Evolutionary conservation across 2,329 filamentous ascomycete species (phyloP), one percentile per base, ranked within the genome.

Genomic region (Rasamsonia emersonii): DNA sequence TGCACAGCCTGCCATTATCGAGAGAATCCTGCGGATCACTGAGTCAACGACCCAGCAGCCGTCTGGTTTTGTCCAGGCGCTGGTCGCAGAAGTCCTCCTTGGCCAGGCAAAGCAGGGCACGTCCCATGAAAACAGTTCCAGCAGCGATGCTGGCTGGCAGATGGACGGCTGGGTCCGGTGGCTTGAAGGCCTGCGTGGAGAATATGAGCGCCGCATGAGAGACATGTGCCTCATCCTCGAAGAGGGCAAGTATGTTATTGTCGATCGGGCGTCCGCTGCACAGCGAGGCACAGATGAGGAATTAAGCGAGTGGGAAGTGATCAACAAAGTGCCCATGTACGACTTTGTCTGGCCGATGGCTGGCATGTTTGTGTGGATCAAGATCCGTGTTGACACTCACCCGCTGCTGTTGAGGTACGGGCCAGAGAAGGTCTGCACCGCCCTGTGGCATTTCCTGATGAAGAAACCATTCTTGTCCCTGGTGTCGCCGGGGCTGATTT

Each of bases 351-450:
- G 82, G 70, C 86, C 88, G 1, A 74, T 82, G 17, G 88, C 79
- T 20, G 88, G 88, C 51, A 95, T 95, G 86, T 95, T 94, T 56
- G 60, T 93, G 35, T 95, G 88, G 88, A 49, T 93, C 3, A 70
- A 74, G 35, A 61, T 91, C 39, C 70, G 77, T 51, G 81, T 86
- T 46, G 73, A 80, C 33, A 65, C 67, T 2, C 86, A 94, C 51
- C 84, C 85, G 9, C 68, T 93, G 9, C 78, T 67, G 53, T 55
- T 57, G 16, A 53, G 63, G 24, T 61, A 82, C 13, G 61, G 70
- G 30, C 67, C 71, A 0, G 53, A 70, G 7, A 62, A 67, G 15
- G 67, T 93, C 1, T 65, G 73, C 3, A 65, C 64, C 10, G 82
- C 80, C 0, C 63, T 93, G 14, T 80, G 86, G 76, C 56, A 85